A percentile compares a stretch with the other conserved stretches of the same genome.
These are phyloP conservation scores for Cryomyces antarcticus DNA, from an alignment of 495 filamentous ascomycete genomes.

Conservation along the genomic window DNA sequence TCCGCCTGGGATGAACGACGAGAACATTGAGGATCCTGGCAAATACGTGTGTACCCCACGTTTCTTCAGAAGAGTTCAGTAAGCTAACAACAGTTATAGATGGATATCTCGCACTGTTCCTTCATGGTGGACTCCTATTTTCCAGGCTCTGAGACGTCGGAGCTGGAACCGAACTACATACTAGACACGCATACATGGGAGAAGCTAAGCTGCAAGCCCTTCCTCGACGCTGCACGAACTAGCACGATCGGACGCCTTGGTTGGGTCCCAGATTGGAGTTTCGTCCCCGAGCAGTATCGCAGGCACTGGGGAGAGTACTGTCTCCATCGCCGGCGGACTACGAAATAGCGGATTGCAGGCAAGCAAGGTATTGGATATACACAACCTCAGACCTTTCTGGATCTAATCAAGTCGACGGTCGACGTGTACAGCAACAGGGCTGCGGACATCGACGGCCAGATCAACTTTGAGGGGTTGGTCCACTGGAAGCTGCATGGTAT, in stretches of 20 bases:
- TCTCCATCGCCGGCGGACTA: constrained; percentile 33
- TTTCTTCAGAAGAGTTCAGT: constrained; percentile 2
- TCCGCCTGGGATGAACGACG: constrained; percentile 77
- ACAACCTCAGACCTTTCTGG: too few species aligned
- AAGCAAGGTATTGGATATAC: too few species aligned
- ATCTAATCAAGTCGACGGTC: too few species aligned
- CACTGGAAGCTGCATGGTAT: too few species aligned
- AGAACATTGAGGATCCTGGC: constrained; percentile 62
- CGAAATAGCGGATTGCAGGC: too few species aligned
- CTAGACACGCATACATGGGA: constrained; percentile 54
- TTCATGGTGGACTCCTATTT: constrained; percentile 83
- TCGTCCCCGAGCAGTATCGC: constrained; percentile 46
- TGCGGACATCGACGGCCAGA: too few species aligned
- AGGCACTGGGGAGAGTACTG: constrained; percentile 74
- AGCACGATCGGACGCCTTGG: constrained; percentile 52
- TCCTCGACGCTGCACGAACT: constrained; percentile 64
- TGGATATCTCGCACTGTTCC: constrained; percentile 48
- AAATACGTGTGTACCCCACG: constrained; percentile 50
- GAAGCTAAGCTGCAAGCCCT: constrained; percentile 45
- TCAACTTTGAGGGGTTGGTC: too few species aligned
- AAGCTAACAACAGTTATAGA: constrained; percentile 18
- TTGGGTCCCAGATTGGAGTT: constrained; percentile 58
- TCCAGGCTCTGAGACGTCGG: constrained; percentile 28
- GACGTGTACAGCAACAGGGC: too few species aligned
- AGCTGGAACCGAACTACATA: constrained; percentile 56